Evolutionary conservation across 2,329 filamentous ascomycete genomes (phyloP), one percentile per base, ranked within the genome.

Genomic region (Septoria linicola): DNA sequence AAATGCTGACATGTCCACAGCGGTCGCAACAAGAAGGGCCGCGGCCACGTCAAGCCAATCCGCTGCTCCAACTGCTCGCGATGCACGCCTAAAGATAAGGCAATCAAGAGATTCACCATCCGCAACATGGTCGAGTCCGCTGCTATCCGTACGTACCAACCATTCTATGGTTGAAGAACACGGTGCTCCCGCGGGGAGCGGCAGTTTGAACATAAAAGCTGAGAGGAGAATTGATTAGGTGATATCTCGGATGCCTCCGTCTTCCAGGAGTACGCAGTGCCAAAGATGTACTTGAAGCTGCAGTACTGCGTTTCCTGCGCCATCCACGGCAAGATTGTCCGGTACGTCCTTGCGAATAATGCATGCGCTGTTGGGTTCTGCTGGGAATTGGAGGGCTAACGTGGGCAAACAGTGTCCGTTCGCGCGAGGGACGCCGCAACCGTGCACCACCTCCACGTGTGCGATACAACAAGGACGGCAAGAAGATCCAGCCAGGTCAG

Each of bases 281-380:
- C 93, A 80, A 99, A 99, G 89, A 99, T 99, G 95, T 99, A 99
- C 89, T 83, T 99, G 80, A 99, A 99, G 88, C 87, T 99, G 77
- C 93, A 99, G 83, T 99, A 99, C 89, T 99, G 93, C 79, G 93
- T 99, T 74, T 97, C 92, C 79, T 99, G 93, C 81, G 93, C 93
- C 73, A 99, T 99, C 68, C 93, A 99, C 84, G 93, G 93, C 84
- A 99, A 99, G 88, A 99, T 99, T 78, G 95, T 99, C 79, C 92
- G 93, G 92, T 97, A 93, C 78, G 91, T 84, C 13, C 13, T n/a
- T 13, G 11, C 11, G 23, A n/a, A 32, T 13, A 16, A 13, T 6
- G n/a, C n/a, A 7, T 6, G 19, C 11, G 10, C 11, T 16, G n/a
- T 16, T n/a, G 1, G 20, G 10, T n/a, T 4, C 3, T n/a, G 17